phyloP scores from a whole-genome alignment of 768 basidiomycete genomes.

The Lactifluus pinguis region DNA sequence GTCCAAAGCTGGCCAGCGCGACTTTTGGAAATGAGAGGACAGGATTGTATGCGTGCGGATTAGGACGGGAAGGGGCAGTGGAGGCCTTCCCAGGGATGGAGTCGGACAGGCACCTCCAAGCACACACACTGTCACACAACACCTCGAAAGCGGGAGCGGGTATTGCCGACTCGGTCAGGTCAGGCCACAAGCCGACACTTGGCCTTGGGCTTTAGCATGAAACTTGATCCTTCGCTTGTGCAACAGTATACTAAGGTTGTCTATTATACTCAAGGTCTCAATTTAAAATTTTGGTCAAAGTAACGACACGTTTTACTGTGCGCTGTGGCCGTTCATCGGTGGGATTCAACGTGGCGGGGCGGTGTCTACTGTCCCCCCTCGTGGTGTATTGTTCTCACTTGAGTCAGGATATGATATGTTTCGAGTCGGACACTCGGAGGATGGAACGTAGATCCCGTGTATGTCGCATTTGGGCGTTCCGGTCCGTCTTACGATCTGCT shows the following conservation, averaged over 20 bases:
- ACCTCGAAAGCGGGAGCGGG: background rate
- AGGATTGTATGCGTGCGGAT: background rate
- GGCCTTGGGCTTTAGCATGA: slow-evolving; percentile 6
- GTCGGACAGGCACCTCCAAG: background rate
- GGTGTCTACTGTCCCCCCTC: background rate
- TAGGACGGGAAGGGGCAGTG: background rate
- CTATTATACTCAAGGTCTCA: background rate
- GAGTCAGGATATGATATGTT: slow-evolving; percentile 17
- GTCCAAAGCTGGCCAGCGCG: background rate
- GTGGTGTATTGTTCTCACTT: slow-evolving; percentile 1
- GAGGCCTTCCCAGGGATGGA: background rate
- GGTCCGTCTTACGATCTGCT: slow-evolving; percentile 13
- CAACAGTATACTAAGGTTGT: background rate
- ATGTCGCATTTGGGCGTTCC: slow-evolving; percentile 13
- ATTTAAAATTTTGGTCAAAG: background rate
- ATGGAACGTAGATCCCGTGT: slow-evolving; percentile 17
- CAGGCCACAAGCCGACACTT: background rate
- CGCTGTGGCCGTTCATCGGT: background rate
- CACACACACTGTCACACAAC: background rate
- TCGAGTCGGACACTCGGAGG: slow-evolving; percentile 9
- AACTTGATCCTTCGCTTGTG: slow-evolving; percentile 8
- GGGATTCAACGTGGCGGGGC: background rate
- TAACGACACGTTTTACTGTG: no score
- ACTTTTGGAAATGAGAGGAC: background rate
- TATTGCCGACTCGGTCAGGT: background rate